Evolutionary conservation across 306 rosid species (phyloP).

Genomic region (Cyclanthera cordifolia): DNA sequence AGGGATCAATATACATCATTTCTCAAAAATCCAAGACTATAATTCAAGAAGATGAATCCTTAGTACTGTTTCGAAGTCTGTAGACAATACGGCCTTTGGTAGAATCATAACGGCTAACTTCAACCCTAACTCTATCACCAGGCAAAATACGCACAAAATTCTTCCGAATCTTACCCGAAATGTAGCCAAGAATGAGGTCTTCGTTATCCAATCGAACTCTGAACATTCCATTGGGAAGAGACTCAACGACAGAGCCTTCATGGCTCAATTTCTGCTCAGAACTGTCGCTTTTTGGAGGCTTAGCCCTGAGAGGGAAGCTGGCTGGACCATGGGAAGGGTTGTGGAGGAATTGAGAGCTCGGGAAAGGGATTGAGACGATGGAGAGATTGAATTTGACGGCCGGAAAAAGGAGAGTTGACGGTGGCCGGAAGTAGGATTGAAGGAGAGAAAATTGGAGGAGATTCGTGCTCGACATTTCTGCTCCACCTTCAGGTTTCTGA

Average conservation of each 20-base stretch:
- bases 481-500: not conserved
- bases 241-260: conserved; percentile 35
- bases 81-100: conserved; percentile 36
- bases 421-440: not conserved
- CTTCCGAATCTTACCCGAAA: conserved; percentile 45
- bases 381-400: not conserved
- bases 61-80: conserved; percentile 20
- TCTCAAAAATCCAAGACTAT: not conserved
- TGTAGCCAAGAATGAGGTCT: conserved; percentile 42
- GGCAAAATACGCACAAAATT: conserved; percentile 39
- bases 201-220: conserved; percentile 36
- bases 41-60: conserved; percentile 20
- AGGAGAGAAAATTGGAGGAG: conserved; percentile 10
- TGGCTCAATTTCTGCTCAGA: conserved; percentile 36
- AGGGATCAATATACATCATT: not conserved
- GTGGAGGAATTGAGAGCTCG: conserved; percentile 3
- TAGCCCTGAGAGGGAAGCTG: conserved; percentile 13
- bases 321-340: conserved; percentile 1
- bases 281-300: conserved; percentile 22
- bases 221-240: conserved; percentile 48
- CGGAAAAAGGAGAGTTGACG: not conserved
- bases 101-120: conserved; percentile 46
- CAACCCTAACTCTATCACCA: conserved; percentile 46
- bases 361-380: not conserved
- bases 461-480: conserved; percentile 7